A percentile compares a stretch with the other conserved stretches of the same genome.
Conservation (phyloP, 768 basidiomycete species). For the Krasilnikovozyma curviuscula region DNA sequence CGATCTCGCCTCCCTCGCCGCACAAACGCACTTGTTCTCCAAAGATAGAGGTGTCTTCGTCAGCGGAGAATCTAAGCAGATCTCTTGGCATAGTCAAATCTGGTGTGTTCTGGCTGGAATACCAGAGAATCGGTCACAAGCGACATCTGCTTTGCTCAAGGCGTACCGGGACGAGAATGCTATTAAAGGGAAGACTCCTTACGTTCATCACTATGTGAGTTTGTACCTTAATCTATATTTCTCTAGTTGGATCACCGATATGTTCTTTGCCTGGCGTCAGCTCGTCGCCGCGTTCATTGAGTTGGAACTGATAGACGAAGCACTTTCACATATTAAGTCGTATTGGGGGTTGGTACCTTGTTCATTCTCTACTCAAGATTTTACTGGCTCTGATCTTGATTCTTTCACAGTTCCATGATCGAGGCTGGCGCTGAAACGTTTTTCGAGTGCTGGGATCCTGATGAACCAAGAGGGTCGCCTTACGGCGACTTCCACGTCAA, state of each 20-base stretch:
- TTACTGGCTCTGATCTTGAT: no score
- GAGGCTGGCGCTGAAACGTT: slow-evolving; percentile 17
- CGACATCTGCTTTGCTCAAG: slow-evolving; percentile 9
- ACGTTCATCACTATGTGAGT: slow-evolving; percentile 17
- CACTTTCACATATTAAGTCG: slow-evolving; percentile 14
- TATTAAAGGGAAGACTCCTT: slow-evolving; percentile 14
- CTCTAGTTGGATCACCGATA: background rate
- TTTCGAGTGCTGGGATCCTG: slow-evolving; percentile 17
- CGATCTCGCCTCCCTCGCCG: slow-evolving; percentile 4
- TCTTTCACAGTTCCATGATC: no score
- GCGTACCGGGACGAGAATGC: slow-evolving; percentile 7
- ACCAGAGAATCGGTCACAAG: slow-evolving; percentile 2
- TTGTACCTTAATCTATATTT: no score
- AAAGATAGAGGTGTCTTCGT: slow-evolving; percentile 6
- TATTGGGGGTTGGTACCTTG: slow-evolving; percentile 23
- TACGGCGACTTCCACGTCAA: slow-evolving; percentile 17
- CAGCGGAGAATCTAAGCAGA: slow-evolving; percentile 11
- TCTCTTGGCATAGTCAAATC: slow-evolving; percentile 17
- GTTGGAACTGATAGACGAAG: slow-evolving; percentile 14
- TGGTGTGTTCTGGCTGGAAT: slow-evolving; percentile 18
- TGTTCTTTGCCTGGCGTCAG: background rate
- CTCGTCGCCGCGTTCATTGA: slow-evolving; percentile 17
- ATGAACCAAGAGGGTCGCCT: slow-evolving; percentile 12
- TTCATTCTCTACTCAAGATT: no score
- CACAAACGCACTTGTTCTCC: slow-evolving; percentile 13